phyloP scores from a whole-genome alignment of 768 basidiomycete species.

The Termitomyces sp. region DNA sequence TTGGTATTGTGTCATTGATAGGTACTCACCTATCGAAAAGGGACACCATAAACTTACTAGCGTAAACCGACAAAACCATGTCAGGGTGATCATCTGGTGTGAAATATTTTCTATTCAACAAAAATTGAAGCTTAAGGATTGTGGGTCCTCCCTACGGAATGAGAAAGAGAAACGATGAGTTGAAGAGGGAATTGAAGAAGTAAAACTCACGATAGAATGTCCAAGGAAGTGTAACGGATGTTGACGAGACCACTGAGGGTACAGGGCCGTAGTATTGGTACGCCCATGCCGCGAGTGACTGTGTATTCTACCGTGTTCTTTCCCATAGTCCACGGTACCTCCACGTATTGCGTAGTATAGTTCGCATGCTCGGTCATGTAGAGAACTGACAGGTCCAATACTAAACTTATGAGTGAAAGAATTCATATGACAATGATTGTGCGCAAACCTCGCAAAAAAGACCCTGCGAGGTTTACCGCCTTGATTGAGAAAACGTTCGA shows the following conservation, averaged over 20 bases:
- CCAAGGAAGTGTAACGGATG: background rate
- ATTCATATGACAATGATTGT: background rate
- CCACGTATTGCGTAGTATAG: background rate
- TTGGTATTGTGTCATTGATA: background rate
- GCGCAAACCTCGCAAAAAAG: background rate
- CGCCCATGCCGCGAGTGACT: background rate
- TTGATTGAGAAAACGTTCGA: slow-evolving; percentile 13
- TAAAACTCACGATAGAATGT: background rate
- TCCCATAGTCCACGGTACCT: background rate
- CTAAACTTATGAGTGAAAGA: background rate
- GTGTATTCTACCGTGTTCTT: background rate
- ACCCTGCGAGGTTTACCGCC: slow-evolving; percentile 17
- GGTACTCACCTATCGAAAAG: background rate
- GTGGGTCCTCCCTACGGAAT: background rate
- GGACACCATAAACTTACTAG: background rate
- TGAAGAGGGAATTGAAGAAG: background rate
- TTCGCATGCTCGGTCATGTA: background rate
- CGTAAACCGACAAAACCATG: background rate
- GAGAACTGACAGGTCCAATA: background rate
- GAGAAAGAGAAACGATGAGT: background rate
- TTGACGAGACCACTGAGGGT: slow-evolving; percentile 1
- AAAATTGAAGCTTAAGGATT: background rate
- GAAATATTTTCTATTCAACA: background rate
- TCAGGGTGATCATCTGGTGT: background rate
- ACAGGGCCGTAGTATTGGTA: background rate